Evolutionary conservation across 176 grass and related monocot genomes (phyloP).

Genomic region (Pontederia crassipes): DNA sequence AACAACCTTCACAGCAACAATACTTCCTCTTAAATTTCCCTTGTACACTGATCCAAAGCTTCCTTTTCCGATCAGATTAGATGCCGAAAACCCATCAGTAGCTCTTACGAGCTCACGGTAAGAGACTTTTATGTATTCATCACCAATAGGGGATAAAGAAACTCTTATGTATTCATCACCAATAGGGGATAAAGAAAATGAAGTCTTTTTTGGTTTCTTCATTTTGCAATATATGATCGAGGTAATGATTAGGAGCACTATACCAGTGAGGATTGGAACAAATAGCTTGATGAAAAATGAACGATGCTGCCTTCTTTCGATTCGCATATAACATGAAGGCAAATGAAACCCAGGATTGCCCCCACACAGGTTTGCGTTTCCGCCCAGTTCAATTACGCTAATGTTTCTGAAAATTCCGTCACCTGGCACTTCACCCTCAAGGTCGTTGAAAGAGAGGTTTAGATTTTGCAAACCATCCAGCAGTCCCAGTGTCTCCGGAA

Average conservation of each 20-base stretch:
- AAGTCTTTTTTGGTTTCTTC: background rate
- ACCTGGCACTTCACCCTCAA: constrained; percentile 28
- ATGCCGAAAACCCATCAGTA: constrained; percentile 12
- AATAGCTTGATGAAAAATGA: too few species aligned
- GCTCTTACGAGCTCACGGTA: constrained; percentile 5
- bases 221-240: constrained; percentile 4
- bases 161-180: background rate
- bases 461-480: constrained; percentile 8
- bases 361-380: constrained; percentile 28
- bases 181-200: background rate
- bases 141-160: too few species aligned
- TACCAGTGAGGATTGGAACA: background rate
- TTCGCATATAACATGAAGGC: too few species aligned
- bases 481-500: constrained; percentile 16
- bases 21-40: background rate
- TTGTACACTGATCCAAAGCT: too few species aligned
- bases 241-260: background rate
- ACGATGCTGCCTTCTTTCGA: background rate
- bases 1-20: constrained; percentile 28
- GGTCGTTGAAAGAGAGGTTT: constrained; percentile 41
- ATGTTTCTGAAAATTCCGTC: constrained; percentile 25
- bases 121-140: too few species aligned
- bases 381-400: constrained; percentile 13
- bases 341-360: too few species aligned
- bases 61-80: background rate